Conservation (phyloP, 1,139 yeast species). For the Blastobotrys capitulatus region DNA sequence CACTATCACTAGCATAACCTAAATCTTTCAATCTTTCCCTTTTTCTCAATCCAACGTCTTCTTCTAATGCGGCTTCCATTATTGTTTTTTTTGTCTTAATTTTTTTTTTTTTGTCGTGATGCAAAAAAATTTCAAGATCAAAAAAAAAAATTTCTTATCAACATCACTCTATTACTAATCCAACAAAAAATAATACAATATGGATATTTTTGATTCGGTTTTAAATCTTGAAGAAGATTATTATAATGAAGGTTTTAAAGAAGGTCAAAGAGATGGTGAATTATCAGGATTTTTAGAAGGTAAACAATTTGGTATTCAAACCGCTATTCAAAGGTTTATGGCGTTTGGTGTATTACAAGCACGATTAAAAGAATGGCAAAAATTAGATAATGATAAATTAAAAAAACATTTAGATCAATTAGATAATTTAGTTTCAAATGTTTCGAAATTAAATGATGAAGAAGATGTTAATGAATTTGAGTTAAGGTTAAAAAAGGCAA, state of each 20-base stretch:
- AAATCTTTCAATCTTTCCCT: constrained; percentile 21
- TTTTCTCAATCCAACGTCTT: constrained; percentile 13
- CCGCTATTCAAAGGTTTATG: constrained; percentile 66
- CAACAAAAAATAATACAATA: too few species aligned
- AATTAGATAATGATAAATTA: constrained; percentile 7
- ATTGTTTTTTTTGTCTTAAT: not conserved
- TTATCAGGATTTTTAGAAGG: constrained; percentile 64
- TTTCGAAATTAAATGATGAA: constrained; percentile 29
- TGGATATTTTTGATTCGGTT: constrained; percentile 42
- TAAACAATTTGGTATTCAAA: constrained; percentile 70
- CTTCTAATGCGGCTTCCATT: constrained; percentile 7
- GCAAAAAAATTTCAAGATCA: not conserved
- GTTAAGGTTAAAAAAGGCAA: constrained; percentile 27
- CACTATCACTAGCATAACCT: constrained; percentile 26
- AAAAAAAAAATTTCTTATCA: not conserved
- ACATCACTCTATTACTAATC: not conserved
- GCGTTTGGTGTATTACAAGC: constrained; percentile 62
- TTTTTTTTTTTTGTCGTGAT: not conserved
- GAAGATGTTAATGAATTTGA: constrained; percentile 30
- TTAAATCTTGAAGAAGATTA: constrained; percentile 50
- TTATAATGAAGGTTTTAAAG: constrained; percentile 55
- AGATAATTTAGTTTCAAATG: constrained; percentile 14
- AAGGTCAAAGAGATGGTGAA: constrained; percentile 45
- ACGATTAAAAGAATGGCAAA: constrained; percentile 39
- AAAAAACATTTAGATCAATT: constrained; percentile 21